Percentiles rank a stretch among this genome's conserved stretches.
phyloP scores from a whole-genome alignment of 2,329 filamentous ascomycete species.

The Trichoderma oligosporum region DNA sequence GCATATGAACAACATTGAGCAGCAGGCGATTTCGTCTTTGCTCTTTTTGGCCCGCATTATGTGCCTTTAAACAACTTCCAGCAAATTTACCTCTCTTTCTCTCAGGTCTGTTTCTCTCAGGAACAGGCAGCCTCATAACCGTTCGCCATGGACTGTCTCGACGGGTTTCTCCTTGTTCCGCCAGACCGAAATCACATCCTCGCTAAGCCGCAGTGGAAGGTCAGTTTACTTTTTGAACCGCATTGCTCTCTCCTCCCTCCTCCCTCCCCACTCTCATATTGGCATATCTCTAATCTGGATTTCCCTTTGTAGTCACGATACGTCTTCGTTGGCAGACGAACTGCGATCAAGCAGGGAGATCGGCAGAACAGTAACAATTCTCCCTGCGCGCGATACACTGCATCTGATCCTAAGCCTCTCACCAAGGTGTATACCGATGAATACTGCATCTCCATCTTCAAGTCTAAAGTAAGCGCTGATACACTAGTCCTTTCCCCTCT shows the following conservation, averaged over 20 bases:
- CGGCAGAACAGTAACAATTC: slow-evolving; percentile 37
- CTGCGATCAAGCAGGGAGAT: slow-evolving; percentile 31
- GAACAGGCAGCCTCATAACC: slow-evolving; percentile 8
- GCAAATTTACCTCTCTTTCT: neutral
- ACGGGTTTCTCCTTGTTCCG: slow-evolving; percentile 48
- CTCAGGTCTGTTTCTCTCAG: neutral
- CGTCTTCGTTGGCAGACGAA: slow-evolving; percentile 49
- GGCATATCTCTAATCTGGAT: neutral
- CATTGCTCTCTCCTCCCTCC: slow-evolving; percentile 11
- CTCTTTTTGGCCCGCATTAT: slow-evolving; percentile 19
- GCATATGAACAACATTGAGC: slow-evolving; percentile 8
- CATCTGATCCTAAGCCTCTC: slow-evolving; percentile 37
- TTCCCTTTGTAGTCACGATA: slow-evolving; percentile 50
- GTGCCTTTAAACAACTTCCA: slow-evolving; percentile 17
- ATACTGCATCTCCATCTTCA: slow-evolving; percentile 52
- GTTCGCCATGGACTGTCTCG: slow-evolving; percentile 38
- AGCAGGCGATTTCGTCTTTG: slow-evolving; percentile 17
- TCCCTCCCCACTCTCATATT: neutral
- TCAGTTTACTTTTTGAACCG: slow-evolving; percentile 28
- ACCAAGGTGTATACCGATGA: slow-evolving; percentile 38
- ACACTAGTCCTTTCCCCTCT: slow-evolving; percentile 18
- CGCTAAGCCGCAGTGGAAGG: slow-evolving; percentile 51
- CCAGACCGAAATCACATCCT: slow-evolving; percentile 50
- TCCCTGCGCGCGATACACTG: slow-evolving; percentile 39
- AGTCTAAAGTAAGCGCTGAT: slow-evolving; percentile 45